A percentile compares a stretch with the other conserved stretches of the same genome.
Conservation (phyloP, 805 yeast species). For the Metschnikowia orientalis region DNA sequence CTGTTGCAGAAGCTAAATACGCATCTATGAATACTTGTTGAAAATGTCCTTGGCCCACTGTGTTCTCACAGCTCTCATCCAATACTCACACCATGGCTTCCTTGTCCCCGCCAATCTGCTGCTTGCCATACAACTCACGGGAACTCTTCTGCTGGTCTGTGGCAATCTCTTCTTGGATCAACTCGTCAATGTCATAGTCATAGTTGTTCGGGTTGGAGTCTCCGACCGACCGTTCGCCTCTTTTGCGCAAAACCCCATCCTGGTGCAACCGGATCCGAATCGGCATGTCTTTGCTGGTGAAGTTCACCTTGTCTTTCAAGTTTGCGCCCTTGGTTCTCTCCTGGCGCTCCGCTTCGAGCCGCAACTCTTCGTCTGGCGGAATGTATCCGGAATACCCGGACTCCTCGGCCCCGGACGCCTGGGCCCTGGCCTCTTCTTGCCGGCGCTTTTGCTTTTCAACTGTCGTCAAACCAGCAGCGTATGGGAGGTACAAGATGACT, state of each 20-base stretch:
- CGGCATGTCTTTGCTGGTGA: conserved; percentile 37
- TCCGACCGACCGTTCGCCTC: conserved; percentile 32
- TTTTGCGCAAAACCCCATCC: conserved; percentile 22
- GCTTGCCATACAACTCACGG: conserved; percentile 10
- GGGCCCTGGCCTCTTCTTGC: conserved; percentile 4
- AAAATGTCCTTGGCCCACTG: too few species aligned
- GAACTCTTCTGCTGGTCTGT: conserved; percentile 15
- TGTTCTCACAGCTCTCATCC: background rate
- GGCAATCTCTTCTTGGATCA: conserved; percentile 34
- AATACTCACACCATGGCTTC: conserved; percentile 19
- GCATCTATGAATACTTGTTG: too few species aligned
- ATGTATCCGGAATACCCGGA: conserved; percentile 29
- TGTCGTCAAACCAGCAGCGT: conserved; percentile 46
- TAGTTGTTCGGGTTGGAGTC: conserved; percentile 39
- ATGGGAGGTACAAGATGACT: conserved; percentile 43
- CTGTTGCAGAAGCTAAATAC: too few species aligned
- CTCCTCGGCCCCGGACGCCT: conserved; percentile 5
- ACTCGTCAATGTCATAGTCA: conserved; percentile 43
- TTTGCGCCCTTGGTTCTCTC: conserved; percentile 16
- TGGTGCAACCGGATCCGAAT: conserved; percentile 29
- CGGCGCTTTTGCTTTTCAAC: conserved; percentile 28
- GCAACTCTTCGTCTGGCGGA: conserved; percentile 37
- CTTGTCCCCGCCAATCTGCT: conserved; percentile 14
- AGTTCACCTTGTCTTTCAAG: conserved; percentile 26
- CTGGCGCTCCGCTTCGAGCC: conserved; percentile 12